Base-by-base conservation (phyloP, 75 land plant genomes). In the Sequoiadendron giganteum region DNA sequence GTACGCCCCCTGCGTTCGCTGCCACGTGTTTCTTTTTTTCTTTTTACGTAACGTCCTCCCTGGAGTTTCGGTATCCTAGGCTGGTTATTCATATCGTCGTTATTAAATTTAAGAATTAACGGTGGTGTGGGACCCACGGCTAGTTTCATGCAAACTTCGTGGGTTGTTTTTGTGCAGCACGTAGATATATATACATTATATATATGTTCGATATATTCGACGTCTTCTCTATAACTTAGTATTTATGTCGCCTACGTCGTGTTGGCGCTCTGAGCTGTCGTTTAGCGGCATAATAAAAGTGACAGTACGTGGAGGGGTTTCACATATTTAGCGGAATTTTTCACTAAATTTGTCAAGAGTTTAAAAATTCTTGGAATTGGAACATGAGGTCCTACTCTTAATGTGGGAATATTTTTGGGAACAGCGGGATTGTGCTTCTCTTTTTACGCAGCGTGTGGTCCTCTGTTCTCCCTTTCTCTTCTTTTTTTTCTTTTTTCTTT, bases 71-170 rank as follows among this genome's bases (percentile, higher is more conserved):
- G 77, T 21, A 73, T 73, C 77, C 77, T 10, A 73, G 77, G 77
- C 77, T 73, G 77, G 77, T 73, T 73, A 34, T 73, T 73, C 70
- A 65, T 65, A 21, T 65, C 70, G 70, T 65, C 70, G 70, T 52
- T 65, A 65, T 25, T 65, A 25, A 65, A 25, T 25, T 65, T 11
- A 52, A 52, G 14, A 7, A 52, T 58, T 65, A 65, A 65, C 70
- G 70, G 70, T 65, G 70, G 70, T 5, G 70, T 65, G 70, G 70
- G 70, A 19, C 70, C 70, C 70, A 25, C 8, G n/a, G 70, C 70
- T 6, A 6, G 70, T 65, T 25, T 65, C 70, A 65, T 65, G 70
- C 70, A 65, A 7, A 25, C 28, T 65, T 65, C 70, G 70, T 65
- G 70, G 28, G 70, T 2, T 65, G n/a, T 65, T 21, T 7, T 65